Conservation (phyloP, 441 rosid species). For the Croton setiger region DNA sequence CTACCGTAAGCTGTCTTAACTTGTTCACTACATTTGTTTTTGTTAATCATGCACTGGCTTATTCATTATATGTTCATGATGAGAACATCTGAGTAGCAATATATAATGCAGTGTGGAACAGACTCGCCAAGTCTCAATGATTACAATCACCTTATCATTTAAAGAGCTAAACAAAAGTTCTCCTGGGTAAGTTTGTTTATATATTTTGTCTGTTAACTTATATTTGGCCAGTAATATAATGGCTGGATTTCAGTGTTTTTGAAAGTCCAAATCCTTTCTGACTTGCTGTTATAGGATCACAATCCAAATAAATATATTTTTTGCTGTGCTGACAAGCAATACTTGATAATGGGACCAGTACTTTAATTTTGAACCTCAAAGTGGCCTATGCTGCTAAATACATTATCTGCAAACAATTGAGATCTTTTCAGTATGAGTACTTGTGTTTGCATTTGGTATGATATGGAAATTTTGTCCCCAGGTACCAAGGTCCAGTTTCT, state of each 20-base stretch:
- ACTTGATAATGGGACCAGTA: not conserved
- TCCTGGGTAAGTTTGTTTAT: conserved; percentile 62
- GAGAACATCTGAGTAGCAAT: not conserved
- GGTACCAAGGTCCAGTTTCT: conserved; percentile 78
- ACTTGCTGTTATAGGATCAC: not conserved
- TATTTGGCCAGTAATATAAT: not conserved
- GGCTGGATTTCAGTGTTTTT: not conserved
- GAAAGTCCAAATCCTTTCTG: not conserved
- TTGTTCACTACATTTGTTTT: conserved; percentile 1
- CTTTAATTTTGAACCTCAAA: not conserved
- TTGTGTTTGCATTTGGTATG: conserved; percentile 2
- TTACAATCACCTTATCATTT: conserved; percentile 75
- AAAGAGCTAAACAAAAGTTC: conserved; percentile 61
- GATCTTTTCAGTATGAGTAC: not conserved
- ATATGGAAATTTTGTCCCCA: conserved; percentile 22
- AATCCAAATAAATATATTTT: not conserved
- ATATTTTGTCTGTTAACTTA: not conserved
- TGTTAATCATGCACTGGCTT: not conserved
- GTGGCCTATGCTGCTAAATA: not conserved
- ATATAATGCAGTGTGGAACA: conserved; percentile 75
- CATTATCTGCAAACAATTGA: not conserved
- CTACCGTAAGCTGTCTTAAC: conserved; percentile 50
- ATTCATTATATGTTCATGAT: not conserved
- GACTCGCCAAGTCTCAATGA: conserved; percentile 93
- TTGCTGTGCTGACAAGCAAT: not conserved